Evolutionary conservation across 768 basidiomycete genomes (phyloP).

Genomic region (Phaffia tasmanica): DNA sequence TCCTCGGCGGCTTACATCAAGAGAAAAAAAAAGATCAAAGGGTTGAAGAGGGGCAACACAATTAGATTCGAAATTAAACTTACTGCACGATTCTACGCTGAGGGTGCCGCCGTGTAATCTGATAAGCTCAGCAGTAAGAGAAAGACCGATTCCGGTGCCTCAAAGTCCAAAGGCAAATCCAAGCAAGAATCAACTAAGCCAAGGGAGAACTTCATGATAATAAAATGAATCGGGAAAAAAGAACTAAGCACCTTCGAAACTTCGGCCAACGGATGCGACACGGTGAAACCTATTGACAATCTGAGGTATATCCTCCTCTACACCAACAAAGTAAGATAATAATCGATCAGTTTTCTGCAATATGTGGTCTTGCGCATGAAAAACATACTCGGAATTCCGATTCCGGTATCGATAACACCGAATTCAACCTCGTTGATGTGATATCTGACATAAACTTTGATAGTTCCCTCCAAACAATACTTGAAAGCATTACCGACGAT

Average conservation of each 20-base stretch:
- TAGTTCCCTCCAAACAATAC: conserved; percentile 37
- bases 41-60: no score
- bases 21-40: no score
- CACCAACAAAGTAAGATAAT: no score
- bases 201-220: no score
- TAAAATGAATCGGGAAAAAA: no score
- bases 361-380: no score
- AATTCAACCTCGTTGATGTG: conserved; percentile 33
- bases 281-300: conserved; percentile 40
- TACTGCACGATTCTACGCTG: conserved; percentile 30
- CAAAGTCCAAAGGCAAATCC: not conserved
- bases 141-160: conserved; percentile 39
- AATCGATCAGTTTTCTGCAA: no score
- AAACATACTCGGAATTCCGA: conserved; percentile 36
- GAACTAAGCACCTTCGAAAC: conserved; percentile 34
- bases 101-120: conserved; percentile 39
- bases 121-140: conserved; percentile 37
- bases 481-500: conserved; percentile 27
- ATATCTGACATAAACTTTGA: conserved; percentile 36
- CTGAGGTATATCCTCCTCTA: conserved; percentile 29
- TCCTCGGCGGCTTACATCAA: conserved; percentile 30
- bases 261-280: conserved; percentile 35
- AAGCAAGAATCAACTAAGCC: no score
- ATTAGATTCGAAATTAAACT: no score
- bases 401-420: conserved; percentile 39